Percentiles rank a stretch among this genome's conserved stretches.
Conservation (phyloP, 1,284 basidiomycete genomes). For the Coniferiporia sulphurascens region DNA sequence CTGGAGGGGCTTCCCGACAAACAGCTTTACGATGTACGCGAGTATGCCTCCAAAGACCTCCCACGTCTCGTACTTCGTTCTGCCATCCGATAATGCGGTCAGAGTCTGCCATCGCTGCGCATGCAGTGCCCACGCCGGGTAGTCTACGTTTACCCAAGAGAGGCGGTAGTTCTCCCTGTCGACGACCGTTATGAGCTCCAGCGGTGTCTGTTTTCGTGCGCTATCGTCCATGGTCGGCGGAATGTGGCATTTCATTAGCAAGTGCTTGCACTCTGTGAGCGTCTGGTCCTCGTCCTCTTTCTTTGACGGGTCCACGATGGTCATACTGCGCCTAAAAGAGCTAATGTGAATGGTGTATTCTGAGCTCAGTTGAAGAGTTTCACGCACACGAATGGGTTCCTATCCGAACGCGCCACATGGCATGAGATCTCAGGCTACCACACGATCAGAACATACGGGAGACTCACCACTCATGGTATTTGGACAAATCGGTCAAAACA, state of each 20-base stretch:
- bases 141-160: conserved; percentile 47
- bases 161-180: conserved; percentile 49
- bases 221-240: conserved; percentile 48
- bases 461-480: conserved; percentile 47
- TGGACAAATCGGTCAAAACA: conserved; percentile 40
- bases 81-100: conserved; percentile 39
- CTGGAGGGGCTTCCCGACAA: background rate
- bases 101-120: conserved; percentile 64
- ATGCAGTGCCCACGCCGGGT: conserved; percentile 44
- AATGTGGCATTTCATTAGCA: conserved; percentile 50
- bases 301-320: conserved; percentile 41
- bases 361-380: background rate
- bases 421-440: background rate
- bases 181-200: conserved; percentile 40
- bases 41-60: conserved; percentile 55
- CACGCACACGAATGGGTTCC: conserved; percentile 66
- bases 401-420: conserved; percentile 23
- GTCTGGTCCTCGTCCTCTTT: conserved; percentile 43
- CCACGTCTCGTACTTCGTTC: conserved; percentile 60
- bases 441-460: background rate
- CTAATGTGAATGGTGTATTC: no score
- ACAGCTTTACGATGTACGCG: conserved; percentile 47
- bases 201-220: conserved; percentile 33
- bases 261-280: conserved; percentile 39
- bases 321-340: conserved; percentile 46